Percentiles rank a stretch among this genome's conserved stretches.
Conservation (phyloP, 352 stramenopile species). For the Thraustotheca clavata region DNA sequence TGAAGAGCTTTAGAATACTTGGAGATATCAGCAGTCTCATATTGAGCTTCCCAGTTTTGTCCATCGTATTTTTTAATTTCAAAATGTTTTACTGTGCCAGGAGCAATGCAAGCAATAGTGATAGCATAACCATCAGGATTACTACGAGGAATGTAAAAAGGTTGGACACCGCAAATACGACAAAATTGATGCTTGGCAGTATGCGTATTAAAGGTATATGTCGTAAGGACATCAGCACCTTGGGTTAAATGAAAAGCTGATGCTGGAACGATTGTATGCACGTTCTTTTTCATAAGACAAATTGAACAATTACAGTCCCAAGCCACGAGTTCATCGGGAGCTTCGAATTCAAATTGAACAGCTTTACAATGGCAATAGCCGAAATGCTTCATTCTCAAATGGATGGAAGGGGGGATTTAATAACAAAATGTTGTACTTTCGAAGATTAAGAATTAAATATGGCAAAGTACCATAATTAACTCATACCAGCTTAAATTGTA, state of each 20-base stretch:
- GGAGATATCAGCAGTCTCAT: constrained; percentile 21
- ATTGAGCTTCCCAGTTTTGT: constrained; percentile 51
- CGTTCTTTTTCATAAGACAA: constrained; percentile 73
- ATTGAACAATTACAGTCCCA: constrained; percentile 82
- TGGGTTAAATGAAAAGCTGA: constrained; percentile 44
- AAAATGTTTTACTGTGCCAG: constrained; percentile 38
- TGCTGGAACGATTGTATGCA: constrained; percentile 53
- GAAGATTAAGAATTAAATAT: no score
- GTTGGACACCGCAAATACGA: constrained; percentile 60
- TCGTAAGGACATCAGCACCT: constrained; percentile 40
- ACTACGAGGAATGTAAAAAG: constrained; percentile 75
- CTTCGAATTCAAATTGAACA: constrained; percentile 65
- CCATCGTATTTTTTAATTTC: constrained; percentile 62
- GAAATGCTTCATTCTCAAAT: constrained; percentile 32
- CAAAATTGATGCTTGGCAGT: constrained; percentile 75
- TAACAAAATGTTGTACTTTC: no score
- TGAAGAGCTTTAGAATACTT: constrained; percentile 19
- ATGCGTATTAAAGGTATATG: constrained; percentile 80
- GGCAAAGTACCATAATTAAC: no score
- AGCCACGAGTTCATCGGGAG: constrained; percentile 38
- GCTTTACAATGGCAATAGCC: constrained; percentile 62
- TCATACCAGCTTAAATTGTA: no score
- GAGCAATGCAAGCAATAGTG: constrained; percentile 61
- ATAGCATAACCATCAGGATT: constrained; percentile 73
- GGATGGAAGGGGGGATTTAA: no score